Evolutionary conservation across 108 stramenopile genomes (phyloP).

Genomic region (Nitzschia sp.): DNA sequence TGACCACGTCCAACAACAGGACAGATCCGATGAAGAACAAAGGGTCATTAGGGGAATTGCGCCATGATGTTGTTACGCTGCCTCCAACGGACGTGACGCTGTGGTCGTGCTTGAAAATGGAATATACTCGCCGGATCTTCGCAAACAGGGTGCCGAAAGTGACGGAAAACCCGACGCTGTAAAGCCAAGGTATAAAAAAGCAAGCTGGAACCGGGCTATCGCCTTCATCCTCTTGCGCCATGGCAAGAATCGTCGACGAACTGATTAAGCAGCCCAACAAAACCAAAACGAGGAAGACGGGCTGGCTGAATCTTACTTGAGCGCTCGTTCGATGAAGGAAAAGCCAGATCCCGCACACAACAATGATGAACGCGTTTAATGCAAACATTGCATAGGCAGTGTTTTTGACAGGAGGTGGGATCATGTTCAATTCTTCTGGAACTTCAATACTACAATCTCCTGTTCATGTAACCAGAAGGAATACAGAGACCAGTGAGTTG

Average conservation of each 20-base stretch:
- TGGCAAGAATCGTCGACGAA: slow-evolving; percentile 11
- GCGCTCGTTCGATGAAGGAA: slow-evolving; percentile 1
- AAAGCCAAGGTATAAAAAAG: slow-evolving; percentile 35
- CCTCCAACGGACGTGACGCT: too few species aligned
- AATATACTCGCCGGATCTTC: slow-evolving; percentile 30
- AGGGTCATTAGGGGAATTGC: slow-evolving; percentile 6
- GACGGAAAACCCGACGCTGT: slow-evolving; percentile 34
- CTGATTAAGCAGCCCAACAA: slow-evolving; percentile 15
- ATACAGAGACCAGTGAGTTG: not conserved
- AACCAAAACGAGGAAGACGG: slow-evolving; percentile 6
- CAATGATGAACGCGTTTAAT: not conserved
- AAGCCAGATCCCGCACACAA: slow-evolving; percentile 8
- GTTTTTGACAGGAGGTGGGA: not conserved
- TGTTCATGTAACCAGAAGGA: too few species aligned
- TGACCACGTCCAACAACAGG: slow-evolving; percentile 9
- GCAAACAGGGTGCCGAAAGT: slow-evolving; percentile 43
- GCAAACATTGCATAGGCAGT: slow-evolving; percentile 1
- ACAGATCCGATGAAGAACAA: slow-evolving; percentile 6
- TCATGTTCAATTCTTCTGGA: not conserved
- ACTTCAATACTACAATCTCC: slow-evolving; percentile 18
- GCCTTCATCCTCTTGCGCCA: slow-evolving; percentile 1
- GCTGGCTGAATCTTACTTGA: slow-evolving; percentile 6
- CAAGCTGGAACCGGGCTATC: slow-evolving; percentile 30
- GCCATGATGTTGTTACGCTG: too few species aligned
- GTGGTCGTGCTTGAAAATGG: too few species aligned